Conservation (phyloP, 176 grass and related monocot genomes). For the Areca catechu region DNA sequence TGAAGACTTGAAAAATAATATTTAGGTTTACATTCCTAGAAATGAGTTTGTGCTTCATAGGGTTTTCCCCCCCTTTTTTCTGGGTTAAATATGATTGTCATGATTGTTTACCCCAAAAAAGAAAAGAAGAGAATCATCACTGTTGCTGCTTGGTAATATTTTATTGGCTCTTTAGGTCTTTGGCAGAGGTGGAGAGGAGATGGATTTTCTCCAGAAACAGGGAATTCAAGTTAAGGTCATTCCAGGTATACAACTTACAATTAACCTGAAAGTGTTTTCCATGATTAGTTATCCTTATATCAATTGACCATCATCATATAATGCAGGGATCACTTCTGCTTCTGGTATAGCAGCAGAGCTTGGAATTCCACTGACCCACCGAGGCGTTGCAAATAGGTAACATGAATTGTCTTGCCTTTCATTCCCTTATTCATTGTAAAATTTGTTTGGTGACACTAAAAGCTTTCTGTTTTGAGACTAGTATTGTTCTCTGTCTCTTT, state of each 20-base stretch:
- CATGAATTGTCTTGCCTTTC: too few relatives aligned
- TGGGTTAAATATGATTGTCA: too few relatives aligned
- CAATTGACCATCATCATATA: background rate
- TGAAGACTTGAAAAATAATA: too few relatives aligned
- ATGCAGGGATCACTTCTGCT: conserved; percentile 88
- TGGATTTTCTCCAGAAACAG: conserved; percentile 93
- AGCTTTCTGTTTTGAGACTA: too few relatives aligned
- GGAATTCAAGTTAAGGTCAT: conserved; percentile 95
- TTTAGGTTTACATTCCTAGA: too few relatives aligned
- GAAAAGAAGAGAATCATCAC: too few relatives aligned
- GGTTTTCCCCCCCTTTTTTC: too few relatives aligned
- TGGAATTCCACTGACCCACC: conserved; percentile 91
- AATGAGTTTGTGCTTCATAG: too few relatives aligned
- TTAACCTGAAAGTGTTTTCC: conserved; percentile 1
- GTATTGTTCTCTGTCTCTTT: too few relatives aligned
- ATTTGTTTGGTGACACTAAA: too few relatives aligned
- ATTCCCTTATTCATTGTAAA: too few relatives aligned
- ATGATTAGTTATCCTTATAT: conserved; percentile 2
- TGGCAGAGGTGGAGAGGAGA: conserved; percentile 97
- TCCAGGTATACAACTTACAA: conserved; percentile 41
- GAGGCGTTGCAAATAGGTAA: conserved; percentile 87
- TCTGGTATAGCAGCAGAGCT: conserved; percentile 92
- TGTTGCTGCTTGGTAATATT: background rate
- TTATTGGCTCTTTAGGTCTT: conserved; percentile 46
- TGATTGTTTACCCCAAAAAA: too few relatives aligned